A percentile compares a stretch with the other conserved stretches of the same genome.
These are phyloP conservation scores for Bryopsis sp. DNA, from an alignment of 139 green algal genomes.

Conservation along the genomic window DNA sequence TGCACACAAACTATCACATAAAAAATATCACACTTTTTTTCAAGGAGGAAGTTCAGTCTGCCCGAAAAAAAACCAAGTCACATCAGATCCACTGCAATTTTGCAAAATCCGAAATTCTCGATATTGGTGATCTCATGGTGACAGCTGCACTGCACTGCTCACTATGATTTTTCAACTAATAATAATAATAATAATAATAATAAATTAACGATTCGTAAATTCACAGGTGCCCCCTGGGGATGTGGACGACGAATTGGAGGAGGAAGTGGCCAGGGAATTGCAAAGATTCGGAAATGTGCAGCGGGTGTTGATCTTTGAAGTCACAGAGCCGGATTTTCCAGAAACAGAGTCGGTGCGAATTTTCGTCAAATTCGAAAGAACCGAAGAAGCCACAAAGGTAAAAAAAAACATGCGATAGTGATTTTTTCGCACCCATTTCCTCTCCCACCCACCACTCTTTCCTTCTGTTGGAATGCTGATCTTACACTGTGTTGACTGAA, in stretches of 20 bases:
- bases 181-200: not conserved
- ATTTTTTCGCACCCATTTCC: too few relatives aligned
- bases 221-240: conserved; percentile 75
- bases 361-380: conserved; percentile 77
- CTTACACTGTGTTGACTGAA: too few relatives aligned
- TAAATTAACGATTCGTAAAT: too few relatives aligned
- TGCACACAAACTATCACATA: conserved; percentile 8
- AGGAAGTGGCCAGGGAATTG: conserved; percentile 83
- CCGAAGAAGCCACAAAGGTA: conserved; percentile 64
- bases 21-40: too few relatives aligned
- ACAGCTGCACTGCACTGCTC: too few relatives aligned
- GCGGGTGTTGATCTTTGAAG: conserved; percentile 84
- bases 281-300: conserved; percentile 78
- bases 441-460: too few relatives aligned
- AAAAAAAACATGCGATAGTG: not conserved
- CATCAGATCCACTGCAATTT: too few relatives aligned
- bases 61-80: too few relatives aligned
- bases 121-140: too few relatives aligned
- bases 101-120: too few relatives aligned
- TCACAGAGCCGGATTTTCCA: conserved; percentile 57
- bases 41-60: too few relatives aligned
- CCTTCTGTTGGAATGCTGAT: too few relatives aligned
- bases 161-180: not conserved
- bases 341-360: conserved; percentile 72
- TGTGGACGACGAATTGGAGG: conserved; percentile 85